These are phyloP conservation scores for Acacia melanoxylon DNA, from an alignment of 306 rosid genomes.

Conservation along the genomic window DNA sequence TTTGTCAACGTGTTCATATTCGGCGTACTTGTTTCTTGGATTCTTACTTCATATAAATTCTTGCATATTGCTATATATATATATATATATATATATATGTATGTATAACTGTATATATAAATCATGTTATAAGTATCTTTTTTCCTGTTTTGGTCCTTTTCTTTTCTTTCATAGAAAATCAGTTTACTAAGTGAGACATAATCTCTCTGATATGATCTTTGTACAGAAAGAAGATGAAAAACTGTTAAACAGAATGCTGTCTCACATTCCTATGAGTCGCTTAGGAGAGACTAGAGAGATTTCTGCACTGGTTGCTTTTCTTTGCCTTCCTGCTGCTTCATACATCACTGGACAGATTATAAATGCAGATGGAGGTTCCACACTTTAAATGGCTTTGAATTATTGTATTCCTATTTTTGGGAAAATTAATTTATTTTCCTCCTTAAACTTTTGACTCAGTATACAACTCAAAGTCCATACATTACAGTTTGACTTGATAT, in stretches of 20 bases:
- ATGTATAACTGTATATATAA: no score
- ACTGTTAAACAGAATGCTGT: not conserved
- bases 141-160: not conserved
- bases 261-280: not conserved
- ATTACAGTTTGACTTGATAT: no score
- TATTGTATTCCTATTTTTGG: not conserved
- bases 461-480: no score
- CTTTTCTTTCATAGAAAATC: not conserved
- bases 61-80: no score
- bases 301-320: not conserved
- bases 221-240: not conserved
- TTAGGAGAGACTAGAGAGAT: not conserved
- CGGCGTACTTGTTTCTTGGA: no score
- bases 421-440: no score
- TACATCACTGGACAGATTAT: not conserved
- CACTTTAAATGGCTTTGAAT: not conserved
- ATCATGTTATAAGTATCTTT: not conserved
- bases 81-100: no score
- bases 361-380: not conserved
- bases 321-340: constrained; percentile 2
- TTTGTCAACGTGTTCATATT: no score
- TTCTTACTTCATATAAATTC: no score
- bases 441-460: no score
- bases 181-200: not conserved
- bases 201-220: not conserved